Conservation (phyloP, 2,329 filamentous ascomycete genomes). For the Coniochaeta sp. region DNA sequence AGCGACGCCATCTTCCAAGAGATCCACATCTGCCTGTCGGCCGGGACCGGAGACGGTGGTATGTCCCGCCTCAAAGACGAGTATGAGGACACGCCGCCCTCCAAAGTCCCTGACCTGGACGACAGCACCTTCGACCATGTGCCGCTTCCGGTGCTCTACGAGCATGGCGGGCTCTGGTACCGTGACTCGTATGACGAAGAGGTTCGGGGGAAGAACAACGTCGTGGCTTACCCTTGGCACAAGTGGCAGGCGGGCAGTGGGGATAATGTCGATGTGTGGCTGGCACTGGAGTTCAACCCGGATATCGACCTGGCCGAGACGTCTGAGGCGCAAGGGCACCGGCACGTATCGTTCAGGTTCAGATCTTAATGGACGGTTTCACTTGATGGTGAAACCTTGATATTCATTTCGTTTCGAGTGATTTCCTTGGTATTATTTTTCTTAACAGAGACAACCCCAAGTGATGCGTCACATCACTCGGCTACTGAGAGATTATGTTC, state of each 20-base stretch:
- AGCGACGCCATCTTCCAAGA: background rate
- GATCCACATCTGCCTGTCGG: background rate
- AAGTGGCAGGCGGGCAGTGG: background rate
- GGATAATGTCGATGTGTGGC: background rate
- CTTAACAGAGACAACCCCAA: too few species aligned
- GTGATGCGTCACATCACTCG: too few species aligned
- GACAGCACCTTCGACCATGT: background rate
- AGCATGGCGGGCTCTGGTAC: background rate
- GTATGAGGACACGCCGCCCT: background rate
- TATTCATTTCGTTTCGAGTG: too few species aligned
- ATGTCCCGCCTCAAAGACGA: background rate
- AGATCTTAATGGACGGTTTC: background rate
- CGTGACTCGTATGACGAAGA: background rate
- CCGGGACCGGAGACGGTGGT: background rate
- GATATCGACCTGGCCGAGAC: background rate
- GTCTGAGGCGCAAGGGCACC: background rate
- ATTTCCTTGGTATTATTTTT: too few species aligned
- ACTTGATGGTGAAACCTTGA: too few species aligned
- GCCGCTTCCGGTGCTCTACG: background rate
- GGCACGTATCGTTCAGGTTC: background rate
- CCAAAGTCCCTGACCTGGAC: background rate
- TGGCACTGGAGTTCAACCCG: constrained; percentile 1
- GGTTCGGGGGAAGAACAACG: background rate
- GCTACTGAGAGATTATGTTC: too few species aligned
- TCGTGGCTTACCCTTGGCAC: background rate